Percentiles rank a stretch among this genome's conserved stretches.
Conservation (phyloP, 1,139 yeast genomes). For the Saccharomyces hybrid region DNA sequence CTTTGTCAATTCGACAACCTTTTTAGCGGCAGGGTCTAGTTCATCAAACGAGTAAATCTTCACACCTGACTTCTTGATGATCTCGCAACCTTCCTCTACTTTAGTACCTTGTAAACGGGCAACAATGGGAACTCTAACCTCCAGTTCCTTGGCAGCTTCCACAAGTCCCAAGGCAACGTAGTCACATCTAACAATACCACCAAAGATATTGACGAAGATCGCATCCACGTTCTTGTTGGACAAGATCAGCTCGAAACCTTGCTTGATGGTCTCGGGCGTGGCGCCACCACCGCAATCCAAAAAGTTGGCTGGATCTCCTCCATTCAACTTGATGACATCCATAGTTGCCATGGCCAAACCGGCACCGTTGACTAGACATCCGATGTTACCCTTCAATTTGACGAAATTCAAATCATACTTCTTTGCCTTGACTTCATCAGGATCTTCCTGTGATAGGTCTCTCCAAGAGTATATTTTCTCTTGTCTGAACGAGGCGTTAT, state of each 20-base stretch:
- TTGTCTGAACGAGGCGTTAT: slow-evolving; percentile 93
- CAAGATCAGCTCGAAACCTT: slow-evolving; percentile 89
- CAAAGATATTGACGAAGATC: slow-evolving; percentile 95
- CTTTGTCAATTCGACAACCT: slow-evolving; percentile 70
- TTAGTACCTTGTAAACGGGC: slow-evolving; percentile 98
- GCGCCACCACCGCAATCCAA: slow-evolving; percentile 99
- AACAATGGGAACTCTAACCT: slow-evolving; percentile 86
- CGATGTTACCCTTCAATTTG: slow-evolving; percentile 96
- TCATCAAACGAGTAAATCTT: slow-evolving; percentile 88
- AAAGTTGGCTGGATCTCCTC: slow-evolving; percentile 98
- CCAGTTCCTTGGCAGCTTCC: slow-evolving; percentile 84
- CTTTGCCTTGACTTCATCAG: slow-evolving; percentile 91
- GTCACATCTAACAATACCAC: slow-evolving; percentile 99
- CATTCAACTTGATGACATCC: slow-evolving; percentile 97
- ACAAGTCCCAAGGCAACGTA: slow-evolving; percentile 96
- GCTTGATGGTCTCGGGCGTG: slow-evolving; percentile 94
- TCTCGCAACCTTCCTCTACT: slow-evolving; percentile 78
- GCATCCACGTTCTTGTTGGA: slow-evolving; percentile 88
- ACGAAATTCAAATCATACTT: slow-evolving; percentile 88
- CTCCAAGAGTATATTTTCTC: slow-evolving; percentile 93
- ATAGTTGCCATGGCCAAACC: slow-evolving; percentile 99
- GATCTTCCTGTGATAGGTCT: slow-evolving; percentile 95
- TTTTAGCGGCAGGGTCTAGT: slow-evolving; percentile 95
- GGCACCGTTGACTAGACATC: slow-evolving; percentile 98
- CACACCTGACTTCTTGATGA: slow-evolving; percentile 83